These are phyloP conservation scores for Trichomonas tenax DNA, from an alignment of 208 protist genomes.

Conservation along the genomic window DNA sequence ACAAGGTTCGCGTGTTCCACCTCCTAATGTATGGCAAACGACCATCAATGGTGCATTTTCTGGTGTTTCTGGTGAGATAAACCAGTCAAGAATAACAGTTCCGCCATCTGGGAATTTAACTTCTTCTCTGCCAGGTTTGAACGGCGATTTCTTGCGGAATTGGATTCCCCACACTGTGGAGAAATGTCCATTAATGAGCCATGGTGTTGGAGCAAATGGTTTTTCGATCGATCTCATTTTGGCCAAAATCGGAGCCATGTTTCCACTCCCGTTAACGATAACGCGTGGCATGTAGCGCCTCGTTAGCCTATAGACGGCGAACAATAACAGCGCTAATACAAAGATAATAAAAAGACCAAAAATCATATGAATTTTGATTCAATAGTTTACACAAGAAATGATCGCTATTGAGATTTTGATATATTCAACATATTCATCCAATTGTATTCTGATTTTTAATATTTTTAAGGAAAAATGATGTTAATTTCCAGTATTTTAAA, in stretches of 20 bases:
- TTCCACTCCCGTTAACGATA: not conserved
- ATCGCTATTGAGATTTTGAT: no score
- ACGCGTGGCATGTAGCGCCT: not conserved
- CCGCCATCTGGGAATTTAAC: not conserved
- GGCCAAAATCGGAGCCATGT: not conserved
- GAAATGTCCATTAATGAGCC: not conserved
- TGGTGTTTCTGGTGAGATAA: not conserved
- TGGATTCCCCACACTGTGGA: not conserved
- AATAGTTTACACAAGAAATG: no score
- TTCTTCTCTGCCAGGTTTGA: not conserved
- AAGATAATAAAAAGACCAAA: not conserved
- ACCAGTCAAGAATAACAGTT: not conserved
- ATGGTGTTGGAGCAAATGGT: not conserved
- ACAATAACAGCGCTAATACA: not conserved
- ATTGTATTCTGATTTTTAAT: no score
- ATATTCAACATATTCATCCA: no score
- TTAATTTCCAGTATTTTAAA: no score
- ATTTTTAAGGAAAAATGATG: no score
- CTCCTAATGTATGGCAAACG: not conserved
- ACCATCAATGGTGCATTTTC: not conserved
- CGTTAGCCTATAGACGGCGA: not conserved
- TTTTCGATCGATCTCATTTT: not conserved
- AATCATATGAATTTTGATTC: not conserved
- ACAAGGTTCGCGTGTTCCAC: not conserved
- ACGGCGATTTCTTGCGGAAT: not conserved